Evolutionary conservation across 768 basidiomycete genomes (phyloP).

Genomic region (Pholiota conissans): DNA sequence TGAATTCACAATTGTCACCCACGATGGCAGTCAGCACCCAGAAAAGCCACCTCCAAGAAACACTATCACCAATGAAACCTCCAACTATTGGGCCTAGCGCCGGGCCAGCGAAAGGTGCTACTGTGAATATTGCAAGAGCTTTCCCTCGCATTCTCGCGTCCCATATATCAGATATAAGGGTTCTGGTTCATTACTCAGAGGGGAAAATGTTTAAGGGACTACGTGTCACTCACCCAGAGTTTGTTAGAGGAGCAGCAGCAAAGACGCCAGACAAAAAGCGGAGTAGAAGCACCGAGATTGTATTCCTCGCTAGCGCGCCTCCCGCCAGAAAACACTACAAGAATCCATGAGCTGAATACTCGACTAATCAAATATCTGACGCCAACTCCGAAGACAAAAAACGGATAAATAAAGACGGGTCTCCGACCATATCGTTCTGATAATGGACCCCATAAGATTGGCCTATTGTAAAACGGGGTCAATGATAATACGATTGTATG

Average conservation of each 20-base stretch:
- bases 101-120: conserved; percentile 70
- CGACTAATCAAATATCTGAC: background rate
- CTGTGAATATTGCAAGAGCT: conserved; percentile 63
- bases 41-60: conserved; percentile 69
- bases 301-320: conserved; percentile 60
- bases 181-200: conserved; percentile 33
- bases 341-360: background rate
- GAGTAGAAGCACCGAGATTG: conserved; percentile 61
- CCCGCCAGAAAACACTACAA: conserved; percentile 60
- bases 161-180: conserved; percentile 61
- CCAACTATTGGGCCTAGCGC: conserved; percentile 56
- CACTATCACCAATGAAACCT: conserved; percentile 42
- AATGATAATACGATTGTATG: background rate
- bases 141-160: conserved; percentile 60
- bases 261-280: conserved; percentile 73
- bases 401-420: conserved; percentile 55
- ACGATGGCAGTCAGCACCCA: conserved; percentile 63
- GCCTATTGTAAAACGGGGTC: conserved; percentile 23
- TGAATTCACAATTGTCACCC: conserved; percentile 18
- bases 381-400: conserved; percentile 53
- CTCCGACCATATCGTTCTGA: conserved; percentile 60
- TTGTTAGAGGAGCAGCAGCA: conserved; percentile 67
- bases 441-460: conserved; percentile 58
- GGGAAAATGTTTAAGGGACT: background rate
- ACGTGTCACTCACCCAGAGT: conserved; percentile 51